Percentiles rank a stretch among this genome's conserved stretches.
phyloP scores from a whole-genome alignment of 805 yeast genomes.

The Kodamaea kaohsiungensis region DNA sequence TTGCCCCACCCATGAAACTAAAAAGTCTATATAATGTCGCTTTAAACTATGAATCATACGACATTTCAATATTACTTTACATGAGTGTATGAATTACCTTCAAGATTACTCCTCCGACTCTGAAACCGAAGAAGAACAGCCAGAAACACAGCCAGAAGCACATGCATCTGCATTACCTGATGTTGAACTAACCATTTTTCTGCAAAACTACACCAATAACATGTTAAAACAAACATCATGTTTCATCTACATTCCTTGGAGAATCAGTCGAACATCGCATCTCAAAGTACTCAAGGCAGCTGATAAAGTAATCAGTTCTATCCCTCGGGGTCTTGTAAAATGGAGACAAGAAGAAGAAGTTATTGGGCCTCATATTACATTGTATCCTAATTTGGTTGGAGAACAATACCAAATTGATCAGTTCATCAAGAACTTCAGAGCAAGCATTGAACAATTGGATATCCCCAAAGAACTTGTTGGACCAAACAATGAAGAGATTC shows the following conservation, averaged over 20 bases:
- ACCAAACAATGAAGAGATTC: conserved; percentile 1
- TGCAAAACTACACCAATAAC: conserved; percentile 22
- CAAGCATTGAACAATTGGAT: conserved; percentile 2
- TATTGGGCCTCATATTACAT: conserved; percentile 18
- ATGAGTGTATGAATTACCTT: conserved; percentile 5
- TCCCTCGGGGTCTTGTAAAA: not conserved
- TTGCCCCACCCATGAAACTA: not conserved
- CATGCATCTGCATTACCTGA: not conserved
- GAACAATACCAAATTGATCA: conserved; percentile 9
- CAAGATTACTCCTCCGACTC: conserved; percentile 20
- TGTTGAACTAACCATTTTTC: conserved; percentile 5
- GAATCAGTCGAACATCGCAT: conserved; percentile 11
- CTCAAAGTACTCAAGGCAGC: conserved; percentile 6
- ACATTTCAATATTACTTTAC: not conserved
- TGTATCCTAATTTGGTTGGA: conserved; percentile 17
- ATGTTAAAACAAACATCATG: conserved; percentile 12
- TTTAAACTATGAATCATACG: not conserved
- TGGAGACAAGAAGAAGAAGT: conserved; percentile 1
- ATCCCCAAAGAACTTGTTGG: conserved; percentile 6
- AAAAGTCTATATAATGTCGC: not conserved
- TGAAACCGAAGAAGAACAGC: conserved; percentile 7
- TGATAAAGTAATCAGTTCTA: not conserved
- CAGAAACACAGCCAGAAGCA: conserved; percentile 1
- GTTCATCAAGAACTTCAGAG: conserved; percentile 10
- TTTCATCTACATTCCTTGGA: conserved; percentile 22